These are phyloP conservation scores for Bryopsis sp. DNA, from an alignment of 139 green algal genomes.

Conservation along the genomic window DNA sequence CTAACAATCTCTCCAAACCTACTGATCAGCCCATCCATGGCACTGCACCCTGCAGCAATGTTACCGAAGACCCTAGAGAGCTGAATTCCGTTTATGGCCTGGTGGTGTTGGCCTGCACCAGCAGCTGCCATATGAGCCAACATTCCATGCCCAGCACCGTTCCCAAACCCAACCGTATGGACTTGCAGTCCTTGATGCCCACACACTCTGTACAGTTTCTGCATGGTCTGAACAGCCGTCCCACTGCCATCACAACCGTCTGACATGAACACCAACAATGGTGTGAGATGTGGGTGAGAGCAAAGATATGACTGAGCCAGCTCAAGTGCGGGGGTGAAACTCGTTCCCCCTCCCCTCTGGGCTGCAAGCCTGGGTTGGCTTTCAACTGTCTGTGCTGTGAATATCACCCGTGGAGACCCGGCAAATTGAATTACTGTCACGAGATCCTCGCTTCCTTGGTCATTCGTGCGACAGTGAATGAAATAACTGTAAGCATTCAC, in stretches of 20 bases:
- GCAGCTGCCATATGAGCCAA: constrained; percentile 23
- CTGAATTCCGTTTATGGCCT: constrained; percentile 23
- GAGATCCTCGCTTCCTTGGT: constrained; percentile 24
- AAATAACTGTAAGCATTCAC: constrained; percentile 22
- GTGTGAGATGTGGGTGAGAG: constrained; percentile 13
- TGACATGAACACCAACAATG: constrained; percentile 35
- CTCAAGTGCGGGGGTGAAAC: constrained; percentile 21
- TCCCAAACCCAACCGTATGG: constrained; percentile 35
- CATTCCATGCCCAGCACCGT: constrained; percentile 7
- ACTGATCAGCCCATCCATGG: constrained; percentile 30
- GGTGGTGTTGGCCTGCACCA: constrained; percentile 26
- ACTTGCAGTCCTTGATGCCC: constrained; percentile 22
- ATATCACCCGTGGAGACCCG: not conserved
- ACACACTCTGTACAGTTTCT: not conserved
- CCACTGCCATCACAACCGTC: constrained; percentile 20
- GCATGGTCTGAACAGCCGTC: not conserved
- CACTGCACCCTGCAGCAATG: constrained; percentile 27
- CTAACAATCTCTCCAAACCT: constrained; percentile 28
- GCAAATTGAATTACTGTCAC: constrained; percentile 30
- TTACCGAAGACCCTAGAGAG: constrained; percentile 21
- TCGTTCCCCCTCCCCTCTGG: constrained; percentile 19
- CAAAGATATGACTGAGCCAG: not conserved
- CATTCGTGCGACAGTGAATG: constrained; percentile 17
- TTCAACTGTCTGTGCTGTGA: not conserved
- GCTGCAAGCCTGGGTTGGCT: not conserved